A percentile compares a stretch with the other conserved stretches of the same genome.
These are phyloP conservation scores for Wallacemonas sp. DNA, from an alignment of 208 protist species.

Conservation along the genomic window DNA sequence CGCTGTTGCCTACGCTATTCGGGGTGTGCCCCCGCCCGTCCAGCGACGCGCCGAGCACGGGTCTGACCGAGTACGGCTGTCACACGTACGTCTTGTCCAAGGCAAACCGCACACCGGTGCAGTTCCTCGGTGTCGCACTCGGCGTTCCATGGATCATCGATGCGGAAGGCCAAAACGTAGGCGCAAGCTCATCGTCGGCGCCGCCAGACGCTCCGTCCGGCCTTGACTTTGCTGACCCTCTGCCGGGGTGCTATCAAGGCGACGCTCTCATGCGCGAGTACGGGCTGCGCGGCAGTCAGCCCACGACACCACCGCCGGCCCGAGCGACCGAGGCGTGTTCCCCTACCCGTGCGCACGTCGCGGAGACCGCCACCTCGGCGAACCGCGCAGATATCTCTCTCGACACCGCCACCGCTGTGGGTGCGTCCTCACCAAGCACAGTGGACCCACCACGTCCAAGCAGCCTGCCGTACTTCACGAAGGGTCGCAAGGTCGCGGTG, in stretches of 20 bases:
- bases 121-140: constrained; percentile 50
- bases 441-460: neutral
- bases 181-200: neutral
- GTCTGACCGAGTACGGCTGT: constrained; percentile 4
- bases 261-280: constrained; percentile 3
- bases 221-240: constrained; percentile 14
- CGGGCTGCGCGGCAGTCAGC: constrained; percentile 4
- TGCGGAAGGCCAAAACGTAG: neutral
- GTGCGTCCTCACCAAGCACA: neutral
- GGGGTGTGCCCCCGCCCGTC: constrained; percentile 7
- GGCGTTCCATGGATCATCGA: constrained; percentile 47
- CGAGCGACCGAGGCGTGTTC: neutral
- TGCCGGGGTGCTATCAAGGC: constrained; percentile 16
- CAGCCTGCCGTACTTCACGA: constrained; percentile 20
- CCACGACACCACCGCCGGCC: neutral
- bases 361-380: neutral
- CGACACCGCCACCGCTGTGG: neutral
- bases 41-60: neutral
- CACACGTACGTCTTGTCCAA: neutral
- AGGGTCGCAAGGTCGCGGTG: constrained; percentile 24
- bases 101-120: constrained; percentile 20
- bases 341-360: neutral
- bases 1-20: constrained; percentile 16
- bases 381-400: neutral
- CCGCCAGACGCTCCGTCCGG: neutral